Evolutionary conservation across 306 rosid species (phyloP), one percentile per base, ranked within the genome.

Genomic region (Vigna trinervia): DNA sequence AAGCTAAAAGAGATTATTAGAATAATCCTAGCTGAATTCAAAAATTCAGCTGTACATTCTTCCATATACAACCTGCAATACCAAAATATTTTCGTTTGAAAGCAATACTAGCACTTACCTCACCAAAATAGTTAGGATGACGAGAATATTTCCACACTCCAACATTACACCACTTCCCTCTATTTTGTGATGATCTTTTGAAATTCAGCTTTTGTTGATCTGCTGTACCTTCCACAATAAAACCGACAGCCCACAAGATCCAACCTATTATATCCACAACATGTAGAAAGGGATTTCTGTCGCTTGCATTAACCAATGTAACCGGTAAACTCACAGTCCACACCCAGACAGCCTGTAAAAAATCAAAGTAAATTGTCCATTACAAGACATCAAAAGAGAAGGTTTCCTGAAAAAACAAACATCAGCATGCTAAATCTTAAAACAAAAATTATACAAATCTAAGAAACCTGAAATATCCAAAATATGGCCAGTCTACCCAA

Each of bases 51-150:
- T 32, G 15, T 14, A 60, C 15, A 43, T 20, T 60, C 45, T 14
- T 60, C 41, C 67, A 14, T 30, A 32, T 26, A 58, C 14, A 32
- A 7, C 69, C 19, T 19, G 36, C 68, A 81, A 56, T 38, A 78
- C 80, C 51, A 73, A 32, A 52, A 51, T 11, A 76, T 26, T 54
- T 36, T 56, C 61, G 56, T 53, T 75, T 57, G 39, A 67, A 71
- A 20, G 63, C 14, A 68, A 83, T 65, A 78, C 52, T 59, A 14
- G 59, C 23, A 80, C 97, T 82, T 69, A 95, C 99, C 94, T 95
- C 99, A 4, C 98, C 99, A 69, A 95, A 91, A 84, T 95, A 95
- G 84, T 95, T 92, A 45, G 99, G 99, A 88, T 95, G 99, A n/a
- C 99, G 97, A 60, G 98, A 69, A 82, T 84, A 89, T 83, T 87